Base-by-base conservation (phyloP, 2,329 filamentous ascomycete genomes). In the Fusarium sterilihyphosum region DNA sequence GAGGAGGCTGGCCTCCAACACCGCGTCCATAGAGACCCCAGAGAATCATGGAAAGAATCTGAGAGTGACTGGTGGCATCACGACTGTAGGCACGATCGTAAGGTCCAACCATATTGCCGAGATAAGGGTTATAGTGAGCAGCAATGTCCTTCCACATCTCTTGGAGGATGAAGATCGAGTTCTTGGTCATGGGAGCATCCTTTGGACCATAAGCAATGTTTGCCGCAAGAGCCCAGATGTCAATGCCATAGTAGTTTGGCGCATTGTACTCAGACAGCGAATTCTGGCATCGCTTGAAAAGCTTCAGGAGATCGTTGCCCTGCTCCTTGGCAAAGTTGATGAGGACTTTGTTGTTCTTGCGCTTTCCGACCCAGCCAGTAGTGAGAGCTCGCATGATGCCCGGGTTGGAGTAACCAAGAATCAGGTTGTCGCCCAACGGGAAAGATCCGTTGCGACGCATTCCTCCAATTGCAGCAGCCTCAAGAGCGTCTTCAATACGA, bases 361-460 rank as follows among this genome's bases (percentile, higher is more conserved):
- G 82, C 8, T 78, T 61, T 4, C 84, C 84, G n/a, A 84, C 81
- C 83, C 84, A 85, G 16, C 83, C 83, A 6, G 83, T 81, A 6
- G 79, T 79, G 49, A 83, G 79, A 6, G 81, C 80, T 8, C 84
- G 80, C 83, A 85, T 85, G 38, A 85, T 77, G 3, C 49, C 76
- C 3, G 85, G 85, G 70, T 86, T 87, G 0, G 82, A 82, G 73
- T 85, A 85, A 0, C 77, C 83, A 1, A 84, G 70, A 13, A 80
- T 81, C 10, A 68, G 17, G 14, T 68, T 68, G 12, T 68, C 65
- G 2, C 24, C 65, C 17, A 47, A 5, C 0, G 65, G 65, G 38
- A 40, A 68, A 3, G 65, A 67, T 6, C 65, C 65, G 7, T 68
- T 68, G 24, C 65, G 65, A 2, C 65, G 65, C 65, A 68, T 68